Evolutionary conservation across 208 protist species (phyloP).

Genomic region (Endotrypanum monterogeii): DNA sequence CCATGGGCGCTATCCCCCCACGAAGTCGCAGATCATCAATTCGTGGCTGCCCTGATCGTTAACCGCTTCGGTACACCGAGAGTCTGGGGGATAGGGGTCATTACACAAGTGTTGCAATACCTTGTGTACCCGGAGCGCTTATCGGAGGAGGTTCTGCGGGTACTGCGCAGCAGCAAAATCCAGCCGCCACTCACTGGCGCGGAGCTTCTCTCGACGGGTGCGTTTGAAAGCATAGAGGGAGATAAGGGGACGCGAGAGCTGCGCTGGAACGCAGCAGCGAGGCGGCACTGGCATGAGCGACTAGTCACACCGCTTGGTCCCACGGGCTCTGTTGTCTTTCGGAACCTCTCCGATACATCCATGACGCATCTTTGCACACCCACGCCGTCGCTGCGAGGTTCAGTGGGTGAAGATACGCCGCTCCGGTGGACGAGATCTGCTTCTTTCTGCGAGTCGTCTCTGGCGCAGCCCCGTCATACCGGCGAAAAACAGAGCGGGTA

Average conservation of each 20-base stretch:
- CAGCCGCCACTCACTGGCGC: conserved; percentile 23
- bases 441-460: too few species aligned
- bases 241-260: not conserved
- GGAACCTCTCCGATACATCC: not conserved
- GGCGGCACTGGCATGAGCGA: conserved; percentile 19
- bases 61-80: conserved; percentile 5
- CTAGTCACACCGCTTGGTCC: conserved; percentile 4
- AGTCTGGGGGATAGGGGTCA: conserved; percentile 11
- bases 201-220: conserved; percentile 7
- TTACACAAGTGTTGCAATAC: conserved; percentile 8
- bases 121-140: conserved; percentile 16
- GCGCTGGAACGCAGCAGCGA: not conserved
- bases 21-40: conserved; percentile 11
- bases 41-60: conserved; percentile 10
- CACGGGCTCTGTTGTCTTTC: not conserved
- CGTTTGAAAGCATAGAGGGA: not conserved
- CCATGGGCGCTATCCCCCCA: conserved; percentile 4
- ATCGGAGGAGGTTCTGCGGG: conserved; percentile 4
- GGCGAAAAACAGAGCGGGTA: not conserved
- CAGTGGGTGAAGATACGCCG: not conserved
- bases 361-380: not conserved
- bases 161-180: conserved; percentile 9
- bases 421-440: not conserved
- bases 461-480: not conserved
- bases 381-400: not conserved